Evolutionary conservation across 106 monocot species (phyloP), one percentile per base, ranked within the genome.

Genomic region (Posidonia australis): DNA sequence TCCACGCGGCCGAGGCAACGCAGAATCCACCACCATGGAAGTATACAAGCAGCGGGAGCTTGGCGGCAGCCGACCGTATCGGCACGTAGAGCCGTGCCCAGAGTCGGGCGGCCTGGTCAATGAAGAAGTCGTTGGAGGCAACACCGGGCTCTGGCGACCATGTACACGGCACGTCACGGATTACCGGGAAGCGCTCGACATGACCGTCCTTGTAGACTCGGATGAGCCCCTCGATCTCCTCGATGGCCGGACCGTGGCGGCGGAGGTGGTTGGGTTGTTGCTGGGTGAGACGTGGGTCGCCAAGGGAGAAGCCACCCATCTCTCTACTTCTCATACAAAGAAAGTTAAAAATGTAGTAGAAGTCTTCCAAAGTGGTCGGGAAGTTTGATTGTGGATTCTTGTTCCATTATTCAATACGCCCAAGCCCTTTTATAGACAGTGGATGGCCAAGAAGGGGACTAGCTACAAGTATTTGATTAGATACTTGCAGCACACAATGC

Each of bases 21-120:
- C 89, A 93, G 76, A 93, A 89, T 1, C 93, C 93, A 13, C 89
- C 93, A 13, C 93, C 93, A 46, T 89, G 93, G 74, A 89, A 89
- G 78, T 93, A 93, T 0, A 93, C 74, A 20, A 89, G 65, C n/a
- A 83, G 13, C 13, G 93, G 86, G 0, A 77, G 70, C 32, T 20
- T 32, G 18, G 54, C 30, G 13, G 75, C 30, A 41, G 67, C 29
- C 17, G 29, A 9, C 11, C 13, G 71, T 24, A 16, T 23, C 43
- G 93, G 88, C 13, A 67, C 70, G 68, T 85, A 79, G 58, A 93
- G 10, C 12, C 88, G 78, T 0, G 81, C 79, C 72, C 76, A 79
- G 24, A 83, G 41, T 11, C 65, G 65, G 25, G 81, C 67, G 0
- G 44, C 44, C 1, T 9, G 46, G 67, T 75, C 57, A 27, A 89